Percentiles rank a stretch among this genome's conserved stretches.
These are phyloP conservation scores for Lagenaria siceraria DNA, from an alignment of 306 rosid species.

Conservation along the genomic window DNA sequence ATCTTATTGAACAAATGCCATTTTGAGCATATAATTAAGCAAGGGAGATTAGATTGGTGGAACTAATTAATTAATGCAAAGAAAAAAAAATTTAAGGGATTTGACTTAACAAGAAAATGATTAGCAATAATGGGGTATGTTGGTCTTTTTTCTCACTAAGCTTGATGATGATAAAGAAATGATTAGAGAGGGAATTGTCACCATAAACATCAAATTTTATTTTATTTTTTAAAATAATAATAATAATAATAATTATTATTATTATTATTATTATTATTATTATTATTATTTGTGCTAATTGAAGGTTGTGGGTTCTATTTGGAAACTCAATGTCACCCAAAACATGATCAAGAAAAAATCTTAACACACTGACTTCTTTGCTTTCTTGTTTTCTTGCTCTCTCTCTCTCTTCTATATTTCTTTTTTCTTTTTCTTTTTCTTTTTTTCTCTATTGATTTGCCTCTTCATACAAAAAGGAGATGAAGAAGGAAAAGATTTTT, in stretches of 20 bases:
- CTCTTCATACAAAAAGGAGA: not conserved
- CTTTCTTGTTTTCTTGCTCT: conserved; percentile 63
- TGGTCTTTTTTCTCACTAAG: conserved; percentile 30
- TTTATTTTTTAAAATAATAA: not conserved
- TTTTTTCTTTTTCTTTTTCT: not conserved
- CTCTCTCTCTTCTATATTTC: not conserved
- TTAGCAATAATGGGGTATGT: conserved; percentile 15
- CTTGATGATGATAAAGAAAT: conserved; percentile 50
- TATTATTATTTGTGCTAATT: conserved; percentile 1
- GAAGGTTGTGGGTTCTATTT: conserved; percentile 14
- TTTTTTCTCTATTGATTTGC: too few relatives aligned
- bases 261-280: not conserved
- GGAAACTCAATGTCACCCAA: conserved; percentile 55
- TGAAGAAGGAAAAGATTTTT: not conserved
- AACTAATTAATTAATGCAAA: conserved; percentile 10
- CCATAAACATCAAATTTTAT: not conserved
- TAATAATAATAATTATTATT: conserved; percentile 5
- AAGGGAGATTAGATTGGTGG: conserved; percentile 1
- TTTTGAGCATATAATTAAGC: not conserved
- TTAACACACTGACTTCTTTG: conserved; percentile 31
- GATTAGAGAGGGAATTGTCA: conserved; percentile 36
- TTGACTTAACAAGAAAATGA: conserved; percentile 36
- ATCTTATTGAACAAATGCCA: not conserved
- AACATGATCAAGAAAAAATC: conserved; percentile 62
- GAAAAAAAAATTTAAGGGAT: conserved; percentile 15